Conservation (phyloP, 352 stramenopile species). For the Hyaloperonospora arabidopsidis region DNA sequence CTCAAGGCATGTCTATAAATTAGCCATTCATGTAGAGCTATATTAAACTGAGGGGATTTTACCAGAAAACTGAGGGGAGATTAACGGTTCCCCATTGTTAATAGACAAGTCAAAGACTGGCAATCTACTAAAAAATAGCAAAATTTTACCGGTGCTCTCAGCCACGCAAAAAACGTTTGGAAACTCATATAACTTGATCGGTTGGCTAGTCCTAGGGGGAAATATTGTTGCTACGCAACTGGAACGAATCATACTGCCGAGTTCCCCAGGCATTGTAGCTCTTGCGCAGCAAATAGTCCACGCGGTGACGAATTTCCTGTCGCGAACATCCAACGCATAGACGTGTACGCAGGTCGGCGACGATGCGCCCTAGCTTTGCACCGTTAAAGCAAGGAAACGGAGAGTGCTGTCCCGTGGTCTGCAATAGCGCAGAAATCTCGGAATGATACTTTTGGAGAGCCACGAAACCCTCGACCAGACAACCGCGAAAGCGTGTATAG, state of each 20-base stretch:
- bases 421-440: conserved; percentile 90
- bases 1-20: too few species aligned
- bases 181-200: conserved; percentile 1
- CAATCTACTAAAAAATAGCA: too few species aligned
- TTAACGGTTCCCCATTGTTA: too few species aligned
- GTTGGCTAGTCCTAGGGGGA: conserved; percentile 32
- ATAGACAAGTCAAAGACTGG: too few species aligned
- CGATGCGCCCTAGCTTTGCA: conserved; percentile 45
- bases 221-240: conserved; percentile 87
- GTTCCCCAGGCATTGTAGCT: conserved; percentile 86
- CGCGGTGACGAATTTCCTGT: conserved; percentile 56
- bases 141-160: too few species aligned
- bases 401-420: conserved; percentile 91
- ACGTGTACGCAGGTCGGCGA: conserved; percentile 55
- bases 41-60: too few species aligned
- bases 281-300: conserved; percentile 77
- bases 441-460: conserved; percentile 89
- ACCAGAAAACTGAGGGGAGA: too few species aligned
- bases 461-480: conserved; percentile 90
- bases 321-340: conserved; percentile 66
- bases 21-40: too few species aligned
- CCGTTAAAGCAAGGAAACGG: conserved; percentile 92
- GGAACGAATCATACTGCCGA: conserved; percentile 87
- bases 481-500: conserved; percentile 87
- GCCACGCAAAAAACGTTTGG: too few species aligned